Conservation (phyloP, 257 asterid genomes). For the Solanum appendiculatum region DNA sequence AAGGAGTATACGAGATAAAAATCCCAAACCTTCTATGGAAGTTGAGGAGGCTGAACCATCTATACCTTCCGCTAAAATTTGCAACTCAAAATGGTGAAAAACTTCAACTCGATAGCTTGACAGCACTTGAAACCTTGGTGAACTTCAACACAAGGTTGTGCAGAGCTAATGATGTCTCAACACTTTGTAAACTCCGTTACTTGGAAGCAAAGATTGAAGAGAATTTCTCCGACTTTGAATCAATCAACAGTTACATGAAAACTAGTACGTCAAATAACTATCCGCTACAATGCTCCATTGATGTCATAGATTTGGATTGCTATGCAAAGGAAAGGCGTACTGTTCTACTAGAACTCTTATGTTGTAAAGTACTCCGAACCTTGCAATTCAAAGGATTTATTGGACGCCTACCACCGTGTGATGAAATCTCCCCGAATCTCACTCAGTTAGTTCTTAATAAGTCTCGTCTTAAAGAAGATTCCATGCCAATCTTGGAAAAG, state of each 20-base stretch:
- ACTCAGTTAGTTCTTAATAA: slow-evolving; percentile 25
- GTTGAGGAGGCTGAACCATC: slow-evolving; percentile 16
- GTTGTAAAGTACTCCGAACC: slow-evolving; percentile 20
- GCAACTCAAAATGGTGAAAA: slow-evolving; percentile 6
- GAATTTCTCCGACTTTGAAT: slow-evolving; percentile 15
- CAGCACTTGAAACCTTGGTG: slow-evolving; percentile 23
- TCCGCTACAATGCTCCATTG: slow-evolving; percentile 17
- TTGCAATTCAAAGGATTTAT: slow-evolving; percentile 16
- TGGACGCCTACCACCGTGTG: slow-evolving; percentile 14
- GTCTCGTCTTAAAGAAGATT: slow-evolving; percentile 18
- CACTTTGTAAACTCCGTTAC: slow-evolving; percentile 23
- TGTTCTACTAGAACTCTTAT: slow-evolving; percentile 12
- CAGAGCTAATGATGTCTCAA: slow-evolving; percentile 15
- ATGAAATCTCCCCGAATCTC: slow-evolving; percentile 25
- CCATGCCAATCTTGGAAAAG: slow-evolving; percentile 31
- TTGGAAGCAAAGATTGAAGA: slow-evolving; percentile 20
- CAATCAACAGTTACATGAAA: slow-evolving; percentile 28
- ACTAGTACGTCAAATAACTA: slow-evolving; percentile 16
- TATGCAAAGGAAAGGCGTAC: slow-evolving; percentile 15
- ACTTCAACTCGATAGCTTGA: slow-evolving; percentile 16
- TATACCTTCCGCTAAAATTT: slow-evolving; percentile 31
- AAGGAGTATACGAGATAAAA: neutral
- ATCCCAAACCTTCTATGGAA: slow-evolving; percentile 31
- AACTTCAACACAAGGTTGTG: slow-evolving; percentile 29
- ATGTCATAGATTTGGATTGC: slow-evolving; percentile 14